Evolutionary conservation across 2,329 filamentous ascomycete genomes (phyloP), one percentile per base, ranked within the genome.

Genomic region (Domatiomyces globalis): DNA sequence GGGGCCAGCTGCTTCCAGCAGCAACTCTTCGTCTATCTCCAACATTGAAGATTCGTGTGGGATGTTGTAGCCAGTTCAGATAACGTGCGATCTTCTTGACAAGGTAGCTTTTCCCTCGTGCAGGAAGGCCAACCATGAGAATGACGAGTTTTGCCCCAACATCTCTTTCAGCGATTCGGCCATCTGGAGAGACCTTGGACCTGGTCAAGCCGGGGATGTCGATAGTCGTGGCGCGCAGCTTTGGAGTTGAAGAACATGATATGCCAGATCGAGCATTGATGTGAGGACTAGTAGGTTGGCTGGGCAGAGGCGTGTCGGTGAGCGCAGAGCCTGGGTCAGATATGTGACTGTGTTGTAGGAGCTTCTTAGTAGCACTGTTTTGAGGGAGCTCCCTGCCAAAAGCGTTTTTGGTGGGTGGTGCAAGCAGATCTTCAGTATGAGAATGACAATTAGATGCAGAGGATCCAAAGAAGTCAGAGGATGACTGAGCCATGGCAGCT

Each of bases 21-120:
- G 83, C 87, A 48, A 89, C 79, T 61, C 92, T 83, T 61, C 92
- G 79, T 63, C 88, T 79, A 67, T 95, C 90, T 54, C 92, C 92
- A 39, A 98, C 92, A 63, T 98, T 98, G 79, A 98, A 98, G 61
- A 98, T 95, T 59, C 78, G 79, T 10, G 89, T 92, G 63, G 95
- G 87, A 69, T 98, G 90, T 65, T 98, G 92, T 63, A 95, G 81
- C 92, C 92, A 98, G 48, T 94, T 90, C 48, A 98, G 73, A 65
- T 96, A 98, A 55, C 92, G 80, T 53, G 92, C 85, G 56, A 98
- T 79, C 72, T 98, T 98, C 74, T 96, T 96, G 55, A 92, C 96
- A 63, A 98, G 94, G 70, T 98, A 98, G 51, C 89, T 95, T 72
- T 98, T 98, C 65, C 92, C 92, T 62, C 92, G 78, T 8, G 92